A percentile compares a stretch with the other conserved stretches of the same genome.
Conservation (phyloP, 176 grass and related monocot genomes). For the Carex pumila region DNA sequence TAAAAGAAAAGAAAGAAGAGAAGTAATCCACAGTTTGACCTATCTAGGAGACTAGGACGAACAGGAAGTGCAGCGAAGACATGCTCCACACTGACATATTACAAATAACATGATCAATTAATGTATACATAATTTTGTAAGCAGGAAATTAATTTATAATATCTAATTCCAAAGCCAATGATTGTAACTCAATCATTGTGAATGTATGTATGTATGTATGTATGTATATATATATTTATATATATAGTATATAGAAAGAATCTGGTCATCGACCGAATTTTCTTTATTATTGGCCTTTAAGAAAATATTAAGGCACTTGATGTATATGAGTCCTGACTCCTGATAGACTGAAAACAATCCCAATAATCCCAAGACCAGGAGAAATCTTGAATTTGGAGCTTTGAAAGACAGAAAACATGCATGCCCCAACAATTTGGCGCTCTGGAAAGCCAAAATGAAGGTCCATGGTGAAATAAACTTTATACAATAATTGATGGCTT, state of each 20-base stretch:
- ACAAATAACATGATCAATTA: not conserved
- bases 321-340: not conserved
- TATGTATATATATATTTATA: not conserved
- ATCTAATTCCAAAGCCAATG: not conserved
- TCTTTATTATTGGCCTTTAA: not conserved
- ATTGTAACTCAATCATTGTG: conserved; percentile 3
- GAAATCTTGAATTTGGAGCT: not conserved
- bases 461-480: not conserved
- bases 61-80: not conserved
- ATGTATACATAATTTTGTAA: conserved; percentile 3
- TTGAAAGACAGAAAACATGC: not conserved
- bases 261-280: not conserved
- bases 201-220: not conserved
- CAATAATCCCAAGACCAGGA: not conserved
- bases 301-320: not conserved
- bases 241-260: conserved; percentile 15
- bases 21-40: conserved; percentile 1
- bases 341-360: not conserved
- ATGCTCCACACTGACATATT: not conserved
- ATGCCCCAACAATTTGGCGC: not conserved
- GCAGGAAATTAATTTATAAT: not conserved
- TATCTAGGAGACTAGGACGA: not conserved
- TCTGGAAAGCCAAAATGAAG: not conserved
- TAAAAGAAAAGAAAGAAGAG: not conserved
- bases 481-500: not conserved